Evolutionary conservation across 306 rosid species (phyloP), one percentile per base, ranked within the genome.

Genomic region (Cucumis hystrix): DNA sequence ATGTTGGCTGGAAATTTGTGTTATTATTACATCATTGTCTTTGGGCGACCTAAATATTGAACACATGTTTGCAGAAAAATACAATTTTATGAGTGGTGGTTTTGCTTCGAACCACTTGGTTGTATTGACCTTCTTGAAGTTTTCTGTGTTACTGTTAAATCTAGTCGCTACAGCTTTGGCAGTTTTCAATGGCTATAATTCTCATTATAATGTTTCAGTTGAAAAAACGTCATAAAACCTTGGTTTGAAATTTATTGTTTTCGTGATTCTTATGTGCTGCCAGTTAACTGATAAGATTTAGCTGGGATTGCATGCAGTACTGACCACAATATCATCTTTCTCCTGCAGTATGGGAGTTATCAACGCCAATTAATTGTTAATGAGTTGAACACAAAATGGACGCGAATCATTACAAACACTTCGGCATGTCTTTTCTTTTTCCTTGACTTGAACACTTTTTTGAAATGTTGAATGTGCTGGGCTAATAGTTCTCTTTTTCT

Each of bases 381-480:
- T 88, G 99, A 96, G 67, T 84, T 96, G 88, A 89, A 91, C 80
- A 86, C 80, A 88, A 88, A 88, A 84, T 96, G 99, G 99, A 84
- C 87, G 86, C 87, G 98, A 78, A 65, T 92, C 47, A 76, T 89
- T 78, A 40, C 83, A 56, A 84, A 89, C 67, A 70, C 83, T 74
- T 88, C 90, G 87, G 97, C 91, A 89, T 2, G 15, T 37, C 16
- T 41, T 60, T 8, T n/a, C 30, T 55, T n/a, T 17, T 18, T 55
- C 21, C 23, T 55, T n/a, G 2, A 25, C 77, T 23, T 28, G 39
- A 15, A 73, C 41, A 33, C 3, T 54, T 1, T 1, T 18, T 52
- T 73, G 62, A 52, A 33, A 33, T 30, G 33, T 73, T 28, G 43
- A 51, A 30, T 52, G 28, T 52, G 55, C 71, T 82, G 60, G 66